These are phyloP conservation scores for Guadua angustifolia DNA, from an alignment of 176 grass and related monocot genomes.

Conservation along the genomic window DNA sequence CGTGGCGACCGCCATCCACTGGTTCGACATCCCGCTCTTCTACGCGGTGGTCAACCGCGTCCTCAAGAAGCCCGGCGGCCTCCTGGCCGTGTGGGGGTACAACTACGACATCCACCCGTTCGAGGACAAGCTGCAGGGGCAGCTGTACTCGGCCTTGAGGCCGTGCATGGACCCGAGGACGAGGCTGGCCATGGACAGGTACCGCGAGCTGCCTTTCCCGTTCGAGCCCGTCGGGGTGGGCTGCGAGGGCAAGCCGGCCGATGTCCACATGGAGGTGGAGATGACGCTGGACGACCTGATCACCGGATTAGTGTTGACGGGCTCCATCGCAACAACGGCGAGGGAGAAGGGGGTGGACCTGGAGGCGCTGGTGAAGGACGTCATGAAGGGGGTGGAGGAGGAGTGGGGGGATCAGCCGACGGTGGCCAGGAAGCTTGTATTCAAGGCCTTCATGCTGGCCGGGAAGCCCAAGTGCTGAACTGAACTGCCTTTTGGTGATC, in stretches of 20 bases:
- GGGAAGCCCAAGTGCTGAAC: slow-evolving; percentile 58
- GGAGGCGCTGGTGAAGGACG: slow-evolving; percentile 44
- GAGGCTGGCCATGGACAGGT: slow-evolving; percentile 51
- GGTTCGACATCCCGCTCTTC: slow-evolving; percentile 81
- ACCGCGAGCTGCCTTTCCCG: slow-evolving; percentile 68
- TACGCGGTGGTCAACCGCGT: slow-evolving; percentile 65
- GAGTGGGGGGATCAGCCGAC: slow-evolving; percentile 56
- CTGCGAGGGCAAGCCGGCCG: slow-evolving; percentile 60
- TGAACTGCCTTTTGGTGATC: background rate
- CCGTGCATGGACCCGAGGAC: slow-evolving; percentile 63
- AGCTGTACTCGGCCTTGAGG: slow-evolving; percentile 45
- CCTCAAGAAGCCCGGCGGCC: slow-evolving; percentile 67
- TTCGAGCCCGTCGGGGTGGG: slow-evolving; percentile 73
- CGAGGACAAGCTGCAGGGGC: slow-evolving; percentile 47
- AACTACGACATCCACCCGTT: slow-evolving; percentile 55
- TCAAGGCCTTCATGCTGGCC: slow-evolving; percentile 71
- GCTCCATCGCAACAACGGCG: slow-evolving; percentile 52
- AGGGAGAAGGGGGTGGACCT: slow-evolving; percentile 67
- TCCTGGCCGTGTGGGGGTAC: slow-evolving; percentile 76
- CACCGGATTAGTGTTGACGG: slow-evolving; percentile 51
- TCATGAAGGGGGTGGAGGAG: slow-evolving; percentile 53
- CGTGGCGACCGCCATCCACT: slow-evolving; percentile 67
- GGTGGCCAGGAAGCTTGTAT: slow-evolving; percentile 48
- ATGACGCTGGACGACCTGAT: slow-evolving; percentile 58
- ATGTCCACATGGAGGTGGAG: slow-evolving; percentile 60